phyloP scores from a whole-genome alignment of 2,329 filamentous ascomycete species.

The Hymenoscyphus albidus region DNA sequence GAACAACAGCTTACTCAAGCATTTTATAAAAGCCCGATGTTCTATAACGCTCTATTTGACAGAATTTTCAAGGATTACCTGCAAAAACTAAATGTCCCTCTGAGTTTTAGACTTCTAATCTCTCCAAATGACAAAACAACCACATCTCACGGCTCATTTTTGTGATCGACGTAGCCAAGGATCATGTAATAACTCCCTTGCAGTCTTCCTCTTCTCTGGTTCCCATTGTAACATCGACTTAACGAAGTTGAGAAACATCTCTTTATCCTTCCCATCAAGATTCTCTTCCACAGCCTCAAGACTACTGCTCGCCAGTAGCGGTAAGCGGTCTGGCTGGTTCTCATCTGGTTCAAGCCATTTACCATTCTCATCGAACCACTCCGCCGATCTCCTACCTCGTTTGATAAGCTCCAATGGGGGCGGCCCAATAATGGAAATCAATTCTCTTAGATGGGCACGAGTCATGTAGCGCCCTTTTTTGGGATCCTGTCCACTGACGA shows the following conservation, averaged over 20 bases:
- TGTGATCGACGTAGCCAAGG: constrained; percentile 17
- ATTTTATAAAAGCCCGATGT: too few relatives aligned
- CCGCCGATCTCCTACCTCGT: constrained; percentile 13
- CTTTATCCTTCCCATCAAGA: constrained; percentile 18
- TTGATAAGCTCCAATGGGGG: constrained; percentile 17
- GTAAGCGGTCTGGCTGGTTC: constrained; percentile 17
- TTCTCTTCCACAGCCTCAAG: constrained; percentile 18
- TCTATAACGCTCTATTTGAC: too few relatives aligned
- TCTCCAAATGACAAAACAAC: background rate
- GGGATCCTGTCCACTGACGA: constrained; percentile 19
- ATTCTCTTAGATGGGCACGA: constrained; percentile 20
- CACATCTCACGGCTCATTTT: constrained; percentile 7
- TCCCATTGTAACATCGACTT: constrained; percentile 22
- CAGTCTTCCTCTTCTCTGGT: constrained; percentile 21
- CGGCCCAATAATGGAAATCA: constrained; percentile 23
- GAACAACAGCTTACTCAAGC: too few relatives aligned
- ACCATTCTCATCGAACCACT: constrained; percentile 19
- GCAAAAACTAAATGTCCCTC: too few relatives aligned
- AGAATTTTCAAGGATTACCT: too few relatives aligned
- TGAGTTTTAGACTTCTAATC: too few relatives aligned
- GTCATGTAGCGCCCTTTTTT: constrained; percentile 17
- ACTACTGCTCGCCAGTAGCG: constrained; percentile 19
- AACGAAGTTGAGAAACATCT: constrained; percentile 19
- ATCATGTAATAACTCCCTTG: constrained; percentile 18
- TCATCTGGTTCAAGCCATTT: constrained; percentile 20